These are phyloP conservation scores for Stephania japonica DNA, from an alignment of 164 flowering plant genomes.

Conservation along the genomic window DNA sequence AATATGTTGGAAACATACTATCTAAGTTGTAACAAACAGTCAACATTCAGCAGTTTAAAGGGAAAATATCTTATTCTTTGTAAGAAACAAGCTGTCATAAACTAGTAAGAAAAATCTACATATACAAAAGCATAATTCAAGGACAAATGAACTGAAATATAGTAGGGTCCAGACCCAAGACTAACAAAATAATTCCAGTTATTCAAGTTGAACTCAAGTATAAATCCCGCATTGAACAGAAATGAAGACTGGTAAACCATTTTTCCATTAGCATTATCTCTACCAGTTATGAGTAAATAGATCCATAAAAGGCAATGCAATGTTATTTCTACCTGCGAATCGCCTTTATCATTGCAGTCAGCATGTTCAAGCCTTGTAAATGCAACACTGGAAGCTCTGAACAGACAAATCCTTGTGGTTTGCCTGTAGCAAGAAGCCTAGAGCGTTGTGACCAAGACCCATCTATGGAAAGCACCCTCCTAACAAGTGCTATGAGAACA, in stretches of 20 bases:
- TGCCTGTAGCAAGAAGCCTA: constrained; percentile 39
- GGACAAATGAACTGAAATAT: not conserved
- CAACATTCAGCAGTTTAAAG: too few species aligned
- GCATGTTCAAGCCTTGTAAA: constrained; percentile 48
- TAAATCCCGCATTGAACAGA: not conserved
- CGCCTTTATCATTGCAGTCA: constrained; percentile 53
- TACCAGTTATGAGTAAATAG: not conserved
- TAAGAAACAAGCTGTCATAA: too few species aligned
- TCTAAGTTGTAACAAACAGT: not conserved
- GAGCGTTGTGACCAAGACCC: constrained; percentile 49
- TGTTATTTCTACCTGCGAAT: constrained; percentile 47
- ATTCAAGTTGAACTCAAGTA: not conserved
- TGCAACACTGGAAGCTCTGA: constrained; percentile 78
- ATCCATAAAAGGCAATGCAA: not conserved
- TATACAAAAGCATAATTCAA: not conserved
- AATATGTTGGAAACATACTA: not conserved
- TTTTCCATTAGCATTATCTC: not conserved
- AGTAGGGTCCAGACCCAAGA: too few species aligned
- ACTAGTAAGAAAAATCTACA: too few species aligned
- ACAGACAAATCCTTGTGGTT: constrained; percentile 66
- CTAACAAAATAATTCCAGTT: too few species aligned
- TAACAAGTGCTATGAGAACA: constrained; percentile 53
- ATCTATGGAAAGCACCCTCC: constrained; percentile 70
- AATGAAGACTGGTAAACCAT: not conserved
- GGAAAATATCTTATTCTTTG: too few species aligned